phyloP scores from a whole-genome alignment of 2,329 filamentous ascomycete genomes.

The Penicillium digitatum region DNA sequence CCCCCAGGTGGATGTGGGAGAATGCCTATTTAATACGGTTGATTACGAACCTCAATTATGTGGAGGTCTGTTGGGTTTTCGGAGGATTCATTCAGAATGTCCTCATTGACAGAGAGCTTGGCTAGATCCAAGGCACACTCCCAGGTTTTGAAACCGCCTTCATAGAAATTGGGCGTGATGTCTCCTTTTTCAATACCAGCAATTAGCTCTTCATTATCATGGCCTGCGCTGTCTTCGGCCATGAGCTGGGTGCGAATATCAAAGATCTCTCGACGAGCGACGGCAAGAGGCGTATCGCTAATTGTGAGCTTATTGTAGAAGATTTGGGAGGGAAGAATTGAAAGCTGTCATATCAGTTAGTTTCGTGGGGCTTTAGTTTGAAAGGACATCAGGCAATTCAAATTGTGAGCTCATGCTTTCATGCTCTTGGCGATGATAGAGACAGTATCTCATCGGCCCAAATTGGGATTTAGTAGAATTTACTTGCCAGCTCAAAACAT shows the following conservation, averaged over 20 bases:
- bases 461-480: neutral
- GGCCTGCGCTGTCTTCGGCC: slow-evolving; percentile 50
- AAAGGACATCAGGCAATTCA: neutral
- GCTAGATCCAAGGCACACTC: slow-evolving; percentile 62
- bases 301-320: slow-evolving; percentile 54
- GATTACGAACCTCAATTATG: slow-evolving; percentile 35
- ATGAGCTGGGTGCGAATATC: slow-evolving; percentile 62
- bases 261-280: slow-evolving; percentile 59
- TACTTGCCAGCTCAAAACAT: neutral
- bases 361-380: neutral
- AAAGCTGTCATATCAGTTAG: slow-evolving; percentile 42
- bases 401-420: neutral
- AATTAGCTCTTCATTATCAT: slow-evolving; percentile 44
- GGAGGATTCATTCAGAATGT: slow-evolving; percentile 8
- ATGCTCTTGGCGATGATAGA: neutral
- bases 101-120: slow-evolving; percentile 29
- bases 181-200: slow-evolving; percentile 53
- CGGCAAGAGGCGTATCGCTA: slow-evolving; percentile 26
- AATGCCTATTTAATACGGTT: neutral
- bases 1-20: too few relatives aligned
- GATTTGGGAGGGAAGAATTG: slow-evolving; percentile 56
- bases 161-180: slow-evolving; percentile 58
- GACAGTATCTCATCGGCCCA: neutral
- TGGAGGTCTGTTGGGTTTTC: slow-evolving; percentile 35
- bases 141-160: slow-evolving; percentile 67